Evolutionary conservation across 441 rosid genomes (phyloP).

Genomic region (Gossypium schwendimanii): DNA sequence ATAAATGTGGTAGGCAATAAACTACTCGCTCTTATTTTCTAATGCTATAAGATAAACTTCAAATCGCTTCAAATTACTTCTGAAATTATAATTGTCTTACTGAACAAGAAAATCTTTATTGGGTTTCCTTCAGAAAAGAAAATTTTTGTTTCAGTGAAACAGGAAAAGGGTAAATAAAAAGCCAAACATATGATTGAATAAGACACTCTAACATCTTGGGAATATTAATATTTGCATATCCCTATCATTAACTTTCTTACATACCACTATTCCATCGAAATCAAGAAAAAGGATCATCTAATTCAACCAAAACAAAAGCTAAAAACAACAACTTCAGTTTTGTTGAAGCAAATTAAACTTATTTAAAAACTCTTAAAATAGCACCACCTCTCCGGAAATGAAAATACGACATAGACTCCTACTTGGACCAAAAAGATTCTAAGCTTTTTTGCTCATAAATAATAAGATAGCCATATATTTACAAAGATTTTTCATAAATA

Average conservation of each 20-base stretch:
- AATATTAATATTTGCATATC: too few relatives aligned
- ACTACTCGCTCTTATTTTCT: background rate
- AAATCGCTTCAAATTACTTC: background rate
- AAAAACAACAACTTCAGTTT: background rate
- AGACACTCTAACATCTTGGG: too few relatives aligned
- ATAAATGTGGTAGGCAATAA: background rate
- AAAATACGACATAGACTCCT: too few relatives aligned
- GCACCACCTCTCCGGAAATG: too few relatives aligned
- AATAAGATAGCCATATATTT: too few relatives aligned
- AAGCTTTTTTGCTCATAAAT: too few relatives aligned
- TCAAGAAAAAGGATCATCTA: background rate
- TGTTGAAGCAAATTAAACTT: too few relatives aligned
- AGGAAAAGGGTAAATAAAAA: too few relatives aligned
- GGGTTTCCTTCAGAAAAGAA: background rate
- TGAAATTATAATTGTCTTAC: background rate
- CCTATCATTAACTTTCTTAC: background rate
- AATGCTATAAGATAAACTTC: background rate
- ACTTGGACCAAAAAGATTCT: background rate
- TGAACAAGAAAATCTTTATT: background rate
- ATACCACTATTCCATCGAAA: background rate
- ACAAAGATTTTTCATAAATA: background rate
- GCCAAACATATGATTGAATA: too few relatives aligned
- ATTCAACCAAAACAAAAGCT: background rate
- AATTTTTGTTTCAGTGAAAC: background rate
- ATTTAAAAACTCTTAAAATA: too few relatives aligned